Conservation (phyloP, 345 rosid species). For the Xanthoceras sorbifolium region DNA sequence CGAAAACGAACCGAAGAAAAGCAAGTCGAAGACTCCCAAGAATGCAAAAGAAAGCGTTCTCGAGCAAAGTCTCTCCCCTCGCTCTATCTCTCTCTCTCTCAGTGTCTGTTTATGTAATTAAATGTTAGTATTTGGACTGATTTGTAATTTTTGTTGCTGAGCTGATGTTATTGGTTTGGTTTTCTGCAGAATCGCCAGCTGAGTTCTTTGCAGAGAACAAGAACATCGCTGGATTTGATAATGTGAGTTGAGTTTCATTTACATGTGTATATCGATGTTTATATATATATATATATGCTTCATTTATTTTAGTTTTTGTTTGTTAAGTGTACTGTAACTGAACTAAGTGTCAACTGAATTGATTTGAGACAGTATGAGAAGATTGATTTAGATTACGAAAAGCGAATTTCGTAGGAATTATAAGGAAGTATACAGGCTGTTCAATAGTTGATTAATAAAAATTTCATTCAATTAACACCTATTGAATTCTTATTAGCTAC, state of each 20-base stretch:
- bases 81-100: constrained; percentile 13
- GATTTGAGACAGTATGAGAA: no score
- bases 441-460: no score
- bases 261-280: not conserved
- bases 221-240: constrained; percentile 98
- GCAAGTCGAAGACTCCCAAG: constrained; percentile 56
- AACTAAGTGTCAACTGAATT: no score
- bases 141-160: not conserved
- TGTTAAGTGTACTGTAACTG: not conserved
- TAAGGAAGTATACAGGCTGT: no score
- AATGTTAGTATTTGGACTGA: not conserved
- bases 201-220: constrained; percentile 99
- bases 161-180: not conserved
- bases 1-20: constrained; percentile 59
- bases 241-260: constrained; percentile 47
- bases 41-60: constrained; percentile 72
- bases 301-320: not conserved
- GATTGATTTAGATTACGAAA: no score
- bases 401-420: no score
- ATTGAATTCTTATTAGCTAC: no score
- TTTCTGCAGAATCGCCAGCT: constrained; percentile 88
- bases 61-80: constrained; percentile 79
- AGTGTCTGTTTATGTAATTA: not conserved
- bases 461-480: no score
- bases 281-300: no score